These are phyloP conservation scores for Cyamopsis tetragonoloba DNA, from an alignment of 306 rosid species.

Conservation along the genomic window DNA sequence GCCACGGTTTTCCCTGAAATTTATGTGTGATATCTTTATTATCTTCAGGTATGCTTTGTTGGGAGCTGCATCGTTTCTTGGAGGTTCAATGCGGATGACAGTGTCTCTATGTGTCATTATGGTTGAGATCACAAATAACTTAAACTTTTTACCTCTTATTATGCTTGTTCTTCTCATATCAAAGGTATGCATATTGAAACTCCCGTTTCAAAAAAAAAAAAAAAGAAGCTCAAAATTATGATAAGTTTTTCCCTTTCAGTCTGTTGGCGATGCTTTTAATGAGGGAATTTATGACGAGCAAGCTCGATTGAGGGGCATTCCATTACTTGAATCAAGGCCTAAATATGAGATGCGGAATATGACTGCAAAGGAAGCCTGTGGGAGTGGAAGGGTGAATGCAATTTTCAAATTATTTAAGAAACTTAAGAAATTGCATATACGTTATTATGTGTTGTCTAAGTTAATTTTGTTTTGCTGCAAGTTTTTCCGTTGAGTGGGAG, in stretches of 20 bases:
- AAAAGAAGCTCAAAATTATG: constrained; percentile 5
- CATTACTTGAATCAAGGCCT: constrained; percentile 90
- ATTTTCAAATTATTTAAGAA: constrained; percentile 12
- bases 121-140: constrained; percentile 97
- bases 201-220: constrained; percentile 3
- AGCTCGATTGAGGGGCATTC: constrained; percentile 77
- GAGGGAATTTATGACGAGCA: constrained; percentile 93
- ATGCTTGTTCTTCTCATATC: constrained; percentile 99
- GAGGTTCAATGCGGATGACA: constrained; percentile 98
- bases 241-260: constrained; percentile 46
- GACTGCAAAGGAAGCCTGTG: constrained; percentile 90
- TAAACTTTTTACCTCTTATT: constrained; percentile 79
- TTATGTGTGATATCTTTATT: constrained; percentile 32
- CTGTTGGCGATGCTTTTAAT: constrained; percentile 73
- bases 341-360: constrained; percentile 93
- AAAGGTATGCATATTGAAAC: constrained; percentile 50
- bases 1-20: constrained; percentile 22
- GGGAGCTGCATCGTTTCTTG: constrained; percentile 99
- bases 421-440: not conserved
- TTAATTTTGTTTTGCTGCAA: constrained; percentile 1
- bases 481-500: constrained; percentile 35
- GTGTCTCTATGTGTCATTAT: constrained; percentile 93
- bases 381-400: constrained; percentile 62
- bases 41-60: constrained; percentile 83
- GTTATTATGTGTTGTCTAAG: constrained; percentile 8